Base-by-base conservation (phyloP, 129 eudicot species). In the Flaveria sonorensis region DNA sequence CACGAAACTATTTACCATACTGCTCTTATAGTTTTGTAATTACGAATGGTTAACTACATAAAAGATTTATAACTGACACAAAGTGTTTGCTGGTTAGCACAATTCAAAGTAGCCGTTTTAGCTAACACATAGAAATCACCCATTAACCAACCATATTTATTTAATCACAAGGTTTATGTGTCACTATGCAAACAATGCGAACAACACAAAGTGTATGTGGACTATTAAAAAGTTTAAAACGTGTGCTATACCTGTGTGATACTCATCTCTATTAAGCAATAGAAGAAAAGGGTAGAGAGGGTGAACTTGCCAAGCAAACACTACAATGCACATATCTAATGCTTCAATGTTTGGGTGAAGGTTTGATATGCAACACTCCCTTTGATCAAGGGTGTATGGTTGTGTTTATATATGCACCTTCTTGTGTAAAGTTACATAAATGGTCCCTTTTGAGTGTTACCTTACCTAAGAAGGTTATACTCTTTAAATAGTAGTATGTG, bases 221-320 rank as follows among this genome's bases (percentile, higher is more conserved):
- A 5, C 40, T 36, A 36, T 36, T 36, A 36, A 36, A 36, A 36
- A 36, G 40, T 6, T 36, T 13, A 6, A 23, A 21, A 12, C 12
- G 67, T 61, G 67, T 59, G 57, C 1, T 9, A 61, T 85, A 76
- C 96, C 95, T 85, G 84, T 85, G 82, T 88, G 90, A 69, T 91
- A 89, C 77, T 91, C 97, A 79, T 92, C 97, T 73, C 92, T 85
- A 73, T 92, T 92, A 73, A 89, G 96, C 81, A 92, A 84, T 23
- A 92, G 96, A 72, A 89, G 82, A 32, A 92, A 92, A 20, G 92
- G 92, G 63, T 91, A 88, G 16, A 85, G 71, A 68, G 97, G 91
- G 73, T 88, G 93, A 57, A 85, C 83, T 85, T 88, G 82, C 97
- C 97, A 92, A 79, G 85, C 83, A 81, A 92, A 92, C 68, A 81